Evolutionary conservation across 164 flowering plant genomes (phyloP).

Genomic region (Euptelea pleiosperma): DNA sequence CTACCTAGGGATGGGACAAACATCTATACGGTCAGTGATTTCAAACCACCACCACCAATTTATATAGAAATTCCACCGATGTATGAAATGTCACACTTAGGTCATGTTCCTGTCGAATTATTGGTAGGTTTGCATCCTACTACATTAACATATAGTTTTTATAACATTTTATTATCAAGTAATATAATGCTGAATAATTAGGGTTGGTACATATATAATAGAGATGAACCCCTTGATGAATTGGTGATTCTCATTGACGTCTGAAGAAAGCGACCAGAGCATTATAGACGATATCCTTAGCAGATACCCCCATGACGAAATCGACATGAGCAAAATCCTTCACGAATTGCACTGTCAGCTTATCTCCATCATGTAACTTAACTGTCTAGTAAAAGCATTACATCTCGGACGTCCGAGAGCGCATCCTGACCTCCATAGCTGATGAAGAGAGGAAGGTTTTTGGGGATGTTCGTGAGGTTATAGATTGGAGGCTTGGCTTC

Average conservation of each 20-base stretch:
- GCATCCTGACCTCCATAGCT: constrained; percentile 72
- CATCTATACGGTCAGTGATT: too few species aligned
- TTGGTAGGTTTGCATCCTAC: too few species aligned
- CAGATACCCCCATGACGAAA: constrained; percentile 59
- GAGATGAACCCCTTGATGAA: background rate
- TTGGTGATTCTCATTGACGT: constrained; percentile 11
- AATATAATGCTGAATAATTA: too few species aligned
- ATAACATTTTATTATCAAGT: too few species aligned
- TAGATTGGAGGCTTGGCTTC: constrained; percentile 46
- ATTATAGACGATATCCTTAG: constrained; percentile 53
- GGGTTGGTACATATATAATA: too few species aligned
- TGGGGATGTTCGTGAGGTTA: constrained; percentile 61
- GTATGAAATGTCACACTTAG: too few species aligned
- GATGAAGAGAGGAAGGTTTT: constrained; percentile 56
- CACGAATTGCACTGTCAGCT: constrained; percentile 47
- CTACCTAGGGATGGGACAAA: too few species aligned
- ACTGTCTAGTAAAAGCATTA: constrained; percentile 39
- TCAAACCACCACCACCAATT: too few species aligned
- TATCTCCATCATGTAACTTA: constrained; percentile 58
- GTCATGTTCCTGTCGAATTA: too few species aligned
- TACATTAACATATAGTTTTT: too few species aligned
- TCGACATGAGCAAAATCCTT: constrained; percentile 65
- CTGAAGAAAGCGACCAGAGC: constrained; percentile 50
- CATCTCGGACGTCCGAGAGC: constrained; percentile 53
- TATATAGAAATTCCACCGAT: too few species aligned